Base-by-base conservation (phyloP, 306 rosid species). In the Citrullus colocynthis region DNA sequence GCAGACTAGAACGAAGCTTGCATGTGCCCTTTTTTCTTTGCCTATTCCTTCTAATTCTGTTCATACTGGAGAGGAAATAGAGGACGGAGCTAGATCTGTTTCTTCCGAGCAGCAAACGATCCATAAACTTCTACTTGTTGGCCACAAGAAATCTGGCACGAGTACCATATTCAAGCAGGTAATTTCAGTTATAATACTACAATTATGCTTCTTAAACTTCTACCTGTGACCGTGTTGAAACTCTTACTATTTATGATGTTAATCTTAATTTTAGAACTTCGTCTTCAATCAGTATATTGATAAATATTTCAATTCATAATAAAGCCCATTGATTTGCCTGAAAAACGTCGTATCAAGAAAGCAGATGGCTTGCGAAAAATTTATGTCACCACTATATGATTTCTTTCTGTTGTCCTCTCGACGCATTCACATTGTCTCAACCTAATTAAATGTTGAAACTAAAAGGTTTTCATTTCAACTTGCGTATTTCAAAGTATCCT, bases 131-230 rank as follows among this genome's bases (percentile, higher is more conserved):
- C 82, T 91, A 76, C 85, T 93, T 72, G 84, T 91, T 75, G 98
- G 98, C 62, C 70, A 85, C 81, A 80, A 63, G 52, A 85, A 91
- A 81, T 87, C 95, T 75, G 96, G 96, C 85, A 84, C 96, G 36
- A 81, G 98, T 81, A 89, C 98, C 16, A 84, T 91, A 78, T 89
- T 85, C 79, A 91, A 93, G 82, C 98, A 90, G 96, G 98, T 89
- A 80, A 44, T 45, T 79, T 51, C 61, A 55, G 76, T 51, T 13
- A 34, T 67, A n/a, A 39, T 75, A 41, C 37, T 54, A 41, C 55
- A 24, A 42, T 21, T 56, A 44, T 59, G 71, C 45, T 6, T 13
- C 14, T 12, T 16, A 10, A 39, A 65, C 49, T 65, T 65, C 6
- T 18, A 56, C 21, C 18, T 36, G 7, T 54, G 49, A 74, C 32